phyloP scores from a whole-genome alignment of 2,329 filamentous ascomycete genomes.

The Thelonectria blattea region DNA sequence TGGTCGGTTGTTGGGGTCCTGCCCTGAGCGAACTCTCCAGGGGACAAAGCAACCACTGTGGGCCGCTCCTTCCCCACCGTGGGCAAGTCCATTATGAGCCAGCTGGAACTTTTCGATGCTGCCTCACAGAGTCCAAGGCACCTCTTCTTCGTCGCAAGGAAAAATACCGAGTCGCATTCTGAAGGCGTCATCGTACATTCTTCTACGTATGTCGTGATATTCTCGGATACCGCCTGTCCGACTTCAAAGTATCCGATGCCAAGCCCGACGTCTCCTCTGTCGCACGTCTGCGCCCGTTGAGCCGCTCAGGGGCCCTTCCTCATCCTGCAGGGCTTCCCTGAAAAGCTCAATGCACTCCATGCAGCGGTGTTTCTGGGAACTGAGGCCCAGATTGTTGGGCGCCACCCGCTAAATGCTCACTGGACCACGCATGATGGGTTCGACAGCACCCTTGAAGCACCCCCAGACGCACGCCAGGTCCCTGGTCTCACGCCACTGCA shows the following conservation, averaged over 20 bases:
- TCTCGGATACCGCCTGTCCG: neutral
- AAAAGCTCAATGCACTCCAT: constrained; percentile 4
- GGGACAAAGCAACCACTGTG: neutral
- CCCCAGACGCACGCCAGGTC: neutral
- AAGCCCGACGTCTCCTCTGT: neutral
- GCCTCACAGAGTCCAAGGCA: neutral
- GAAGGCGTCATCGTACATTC: constrained; percentile 3
- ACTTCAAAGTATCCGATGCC: neutral
- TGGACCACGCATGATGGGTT: neutral
- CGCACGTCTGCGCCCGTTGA: constrained; percentile 2
- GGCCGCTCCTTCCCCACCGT: neutral
- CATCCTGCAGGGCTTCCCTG: neutral
- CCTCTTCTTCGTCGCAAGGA: neutral
- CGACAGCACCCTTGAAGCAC: constrained; percentile 7
- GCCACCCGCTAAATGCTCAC: neutral
- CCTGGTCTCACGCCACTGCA: constrained; percentile 21
- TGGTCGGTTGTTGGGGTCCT: neutral
- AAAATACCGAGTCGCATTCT: neutral
- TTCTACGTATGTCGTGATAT: neutral
- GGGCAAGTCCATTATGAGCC: neutral
- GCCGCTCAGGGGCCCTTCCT: neutral
- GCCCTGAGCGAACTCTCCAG: neutral
- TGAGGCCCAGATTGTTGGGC: neutral
- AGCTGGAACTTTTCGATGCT: neutral
- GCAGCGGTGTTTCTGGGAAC: neutral